Evolutionary conservation across 2,329 filamentous ascomycete species (phyloP), one percentile per base, ranked within the genome.

Genomic region (Penicillium sp.): DNA sequence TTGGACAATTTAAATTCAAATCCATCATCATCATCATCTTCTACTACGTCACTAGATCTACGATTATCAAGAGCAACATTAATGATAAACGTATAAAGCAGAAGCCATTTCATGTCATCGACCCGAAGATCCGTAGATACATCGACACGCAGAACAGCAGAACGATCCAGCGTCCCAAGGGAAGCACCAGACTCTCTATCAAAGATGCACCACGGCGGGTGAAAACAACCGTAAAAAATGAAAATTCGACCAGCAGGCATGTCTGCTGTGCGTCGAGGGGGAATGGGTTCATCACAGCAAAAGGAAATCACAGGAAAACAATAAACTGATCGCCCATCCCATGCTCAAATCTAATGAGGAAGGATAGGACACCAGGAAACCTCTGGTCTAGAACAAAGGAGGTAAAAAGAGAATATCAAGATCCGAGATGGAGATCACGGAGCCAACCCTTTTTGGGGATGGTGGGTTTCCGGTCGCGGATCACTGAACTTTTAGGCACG

Each of bases 401-500:
- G 43, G 42, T 44, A 25, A 44, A 46, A 36, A 45, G 44, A 50
- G 46, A 48, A 33, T 40, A 35, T 46, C 44, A 46, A 50, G 46
- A 53, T 46, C 20, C 22, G 22, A 27, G 10, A 9, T 28, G 27
- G 31, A 38, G 39, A 48, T 51, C 51, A 50, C 38, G 39, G 25
- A 41, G 47, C 22, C 46, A 41, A 36, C 41, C 42, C 40, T 33
- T 35, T 28, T 10, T 35, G 9, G 40, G 42, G 24, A 33, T 41
- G 31, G 13, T 41, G 27, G 20, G 6, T 25, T 46, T 40, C 47
- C 28, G 46, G 42, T 53, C 46, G 48, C 44, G 46, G 43, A 47
- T 38, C 35, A 20, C 55, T 54, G 48, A 60, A 54, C 51, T 61
- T 61, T 61, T 60, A 39, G 52, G 54, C 55, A 56, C 51, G 58